Base-by-base conservation (phyloP, 2,329 filamentous ascomycete species). In the Ascocoryne sarcoides region DNA sequence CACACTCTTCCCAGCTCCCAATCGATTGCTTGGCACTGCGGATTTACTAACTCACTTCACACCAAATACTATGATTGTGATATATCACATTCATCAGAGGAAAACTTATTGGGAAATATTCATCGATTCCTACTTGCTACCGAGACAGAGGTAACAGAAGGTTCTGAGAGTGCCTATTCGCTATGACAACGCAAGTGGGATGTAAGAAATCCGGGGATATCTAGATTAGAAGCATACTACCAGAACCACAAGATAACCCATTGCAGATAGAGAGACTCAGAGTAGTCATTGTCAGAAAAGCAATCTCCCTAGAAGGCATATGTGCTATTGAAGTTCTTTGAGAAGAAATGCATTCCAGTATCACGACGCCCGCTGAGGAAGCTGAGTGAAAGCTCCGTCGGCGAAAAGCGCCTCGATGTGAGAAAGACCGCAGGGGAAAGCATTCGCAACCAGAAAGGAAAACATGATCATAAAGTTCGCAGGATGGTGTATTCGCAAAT, bases 401-500 rank as follows among this genome's bases (percentile, higher is more conserved):
- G 45, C 50, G 51, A 51, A 50, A 50, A 41, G 46, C 52, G 45
- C 42, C 46, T 19, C 40, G 45, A 51, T 38, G 44, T 40, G 42
- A 48, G 42, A 53, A 52, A 48, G 44, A 55, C 47, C 48, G 49
- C 53, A 50, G 50, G 40, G 40, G 46, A 52, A 50, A 36, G 46
- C 50, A 49, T 46, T 54, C 49, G 51, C 48, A 56, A 57, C 46
- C 53, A 55, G 49, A 60, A 59, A 52, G 48, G 48, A 58, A 60
- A 59, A 58, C 56, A 58, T 58, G 52, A 56, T 59, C 56, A 52
- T 60, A 52, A 58, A 50, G 49, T 49, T 50, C 56, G 57, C 58
- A 60, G 56, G 49, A 60, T 59, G 55, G 56, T 60, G 56, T 58
- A 57, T 60, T 55, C 54, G 53, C 57, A 60, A 57, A 56, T 50